Evolutionary conservation across 345 rosid species (phyloP), one percentile per base, ranked within the genome.

Genomic region (Gossypium anomalum): DNA sequence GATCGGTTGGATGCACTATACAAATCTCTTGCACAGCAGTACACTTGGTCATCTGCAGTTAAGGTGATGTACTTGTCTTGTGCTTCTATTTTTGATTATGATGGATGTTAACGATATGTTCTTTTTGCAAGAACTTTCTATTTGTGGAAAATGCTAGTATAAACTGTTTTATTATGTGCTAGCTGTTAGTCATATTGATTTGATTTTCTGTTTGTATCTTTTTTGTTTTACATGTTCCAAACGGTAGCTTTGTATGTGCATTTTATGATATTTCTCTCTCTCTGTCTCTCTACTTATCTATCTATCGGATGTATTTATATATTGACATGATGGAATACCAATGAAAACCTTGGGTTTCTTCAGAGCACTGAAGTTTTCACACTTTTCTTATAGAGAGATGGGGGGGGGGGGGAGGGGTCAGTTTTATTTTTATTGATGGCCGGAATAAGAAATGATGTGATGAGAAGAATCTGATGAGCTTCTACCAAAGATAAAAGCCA

Each of bases 11-110:
- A 84, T 82, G 82, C 86, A 75, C 82, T 92, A 74, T 92, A 96
- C 91, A 86, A 87, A 78, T 92, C 95, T 23, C 90, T 93, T 61
- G 83, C 80, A 62, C 85, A 81, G 83, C 87, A 92, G 74, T 93
- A 86, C 84, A 82, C 87, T 70, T 81, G 91, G 92, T 93, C 99
- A 80, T 90, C 97, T 62, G 98, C 99, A 82, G 97, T 90, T 72
- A 96, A 93, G 98, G 99, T 96, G 78, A 77, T 75, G 27, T 75
- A 62, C 57, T 63, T 12, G 29, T 20, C 44, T 76, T 38, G 14
- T 76, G 52, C 49, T 75, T 48, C 25, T 38, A 23, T 63, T 29
- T 51, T 20, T 91, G 1, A 14, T 3, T 51, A 2, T 34, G 57
- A n/a, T 63, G 49, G 13, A 51, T 71, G 63, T 12, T 27, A 16